These are phyloP conservation scores for Oehlia diaphana DNA, from an alignment of 192 early-diverging fungal species.

Conservation along the genomic window DNA sequence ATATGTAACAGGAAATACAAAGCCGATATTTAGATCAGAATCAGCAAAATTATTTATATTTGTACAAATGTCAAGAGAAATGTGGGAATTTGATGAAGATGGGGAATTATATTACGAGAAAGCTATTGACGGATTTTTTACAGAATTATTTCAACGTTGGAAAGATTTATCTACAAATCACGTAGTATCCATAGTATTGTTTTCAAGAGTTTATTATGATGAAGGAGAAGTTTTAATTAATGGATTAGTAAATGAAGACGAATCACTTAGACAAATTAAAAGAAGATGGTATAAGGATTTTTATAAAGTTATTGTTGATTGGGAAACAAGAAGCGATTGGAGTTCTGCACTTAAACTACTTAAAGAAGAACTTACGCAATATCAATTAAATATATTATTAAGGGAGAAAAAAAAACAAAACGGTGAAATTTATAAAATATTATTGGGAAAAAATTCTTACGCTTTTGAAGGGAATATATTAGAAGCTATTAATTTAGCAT, in stretches of 20 bases:
- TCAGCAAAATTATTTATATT: conserved; percentile 94
- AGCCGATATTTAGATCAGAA: conserved; percentile 88
- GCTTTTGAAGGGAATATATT: conserved; percentile 93
- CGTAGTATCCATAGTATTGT: conserved; percentile 93
- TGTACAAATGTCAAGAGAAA: conserved; percentile 95
- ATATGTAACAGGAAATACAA: conserved; percentile 76
- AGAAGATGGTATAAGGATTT: conserved; percentile 85
- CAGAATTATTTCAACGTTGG: conserved; percentile 88
- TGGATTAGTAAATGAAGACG: conserved; percentile 40
- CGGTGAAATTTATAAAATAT: conserved; percentile 45
- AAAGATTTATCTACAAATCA: conserved; percentile 81
- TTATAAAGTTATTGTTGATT: conserved; percentile 93
- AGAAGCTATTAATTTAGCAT: conserved; percentile 93
- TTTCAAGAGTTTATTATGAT: conserved; percentile 84
- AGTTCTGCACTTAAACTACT: conserved; percentile 58
- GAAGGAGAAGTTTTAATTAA: conserved; percentile 46
- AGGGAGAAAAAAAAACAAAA: conserved; percentile 35
- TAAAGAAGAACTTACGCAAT: conserved; percentile 76
- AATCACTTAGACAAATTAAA: conserved; percentile 44
- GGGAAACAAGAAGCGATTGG: conserved; percentile 84
- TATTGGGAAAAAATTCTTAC: conserved; percentile 78
- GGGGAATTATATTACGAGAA: conserved; percentile 95
- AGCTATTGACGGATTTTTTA: conserved; percentile 85
- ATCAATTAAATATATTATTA: conserved; percentile 67
- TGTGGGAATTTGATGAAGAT: conserved; percentile 98